Conservation (phyloP, 495 filamentous ascomycete species). For the Tetracladium marchalianum region DNA sequence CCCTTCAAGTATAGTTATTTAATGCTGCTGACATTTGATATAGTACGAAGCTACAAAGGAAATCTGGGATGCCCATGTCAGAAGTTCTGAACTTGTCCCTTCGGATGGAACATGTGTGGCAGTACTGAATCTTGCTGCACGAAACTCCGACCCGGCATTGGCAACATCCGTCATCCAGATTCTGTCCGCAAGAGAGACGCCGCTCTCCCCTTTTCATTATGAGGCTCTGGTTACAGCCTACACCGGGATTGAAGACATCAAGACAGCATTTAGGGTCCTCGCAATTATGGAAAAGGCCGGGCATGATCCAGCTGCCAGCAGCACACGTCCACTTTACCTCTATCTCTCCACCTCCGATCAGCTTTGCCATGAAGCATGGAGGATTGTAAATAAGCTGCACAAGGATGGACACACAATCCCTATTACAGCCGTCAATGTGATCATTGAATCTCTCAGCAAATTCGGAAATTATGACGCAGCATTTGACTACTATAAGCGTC, state of each 20-base stretch:
- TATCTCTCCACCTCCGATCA: slow-evolving; percentile 22
- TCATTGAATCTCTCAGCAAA: slow-evolving; percentile 45
- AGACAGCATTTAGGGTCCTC: slow-evolving; percentile 48
- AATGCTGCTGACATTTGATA: slow-evolving; percentile 21
- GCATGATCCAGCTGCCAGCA: slow-evolving; percentile 37
- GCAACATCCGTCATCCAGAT: slow-evolving; percentile 53
- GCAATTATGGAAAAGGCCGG: slow-evolving; percentile 57
- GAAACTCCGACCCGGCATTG: slow-evolving; percentile 53
- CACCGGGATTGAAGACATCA: slow-evolving; percentile 40
- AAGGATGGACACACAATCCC: slow-evolving; percentile 36
- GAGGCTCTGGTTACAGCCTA: slow-evolving; percentile 65
- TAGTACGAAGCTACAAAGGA: slow-evolving; percentile 48
- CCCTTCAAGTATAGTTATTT: slow-evolving; percentile 15
- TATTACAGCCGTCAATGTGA: slow-evolving; percentile 46
- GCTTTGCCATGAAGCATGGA: slow-evolving; percentile 35
- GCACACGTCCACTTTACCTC: slow-evolving; percentile 46
- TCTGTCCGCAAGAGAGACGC: slow-evolving; percentile 40
- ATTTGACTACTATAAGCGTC: slow-evolving; percentile 58
- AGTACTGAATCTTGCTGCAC: slow-evolving; percentile 59
- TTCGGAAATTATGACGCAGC: slow-evolving; percentile 40
- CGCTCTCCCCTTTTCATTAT: slow-evolving; percentile 58
- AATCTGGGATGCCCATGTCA: slow-evolving; percentile 53
- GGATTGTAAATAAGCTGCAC: slow-evolving; percentile 42
- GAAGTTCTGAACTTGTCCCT: slow-evolving; percentile 51
- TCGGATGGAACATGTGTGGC: slow-evolving; percentile 51